phyloP scores from a whole-genome alignment of 2,329 filamentous ascomycete genomes.

The Sclerotinia glacialis region DNA sequence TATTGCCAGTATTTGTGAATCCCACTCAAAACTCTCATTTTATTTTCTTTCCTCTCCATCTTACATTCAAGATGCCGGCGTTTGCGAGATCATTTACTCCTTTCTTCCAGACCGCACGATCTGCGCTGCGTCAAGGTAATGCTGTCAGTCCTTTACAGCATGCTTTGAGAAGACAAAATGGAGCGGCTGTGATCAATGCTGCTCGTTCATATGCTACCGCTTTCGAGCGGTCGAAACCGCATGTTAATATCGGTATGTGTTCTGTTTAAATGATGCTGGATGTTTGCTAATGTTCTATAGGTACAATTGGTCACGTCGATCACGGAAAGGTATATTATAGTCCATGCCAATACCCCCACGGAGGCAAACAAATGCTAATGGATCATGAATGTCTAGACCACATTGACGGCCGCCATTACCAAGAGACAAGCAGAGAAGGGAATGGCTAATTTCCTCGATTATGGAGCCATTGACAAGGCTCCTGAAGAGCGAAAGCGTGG shows the following conservation, averaged over 20 bases:
- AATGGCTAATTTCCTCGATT: slow-evolving; percentile 90
- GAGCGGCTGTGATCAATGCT: slow-evolving; percentile 62
- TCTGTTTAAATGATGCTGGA: slow-evolving; percentile 13
- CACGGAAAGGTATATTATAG: slow-evolving; percentile 81
- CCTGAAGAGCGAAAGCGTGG: slow-evolving; percentile 99
- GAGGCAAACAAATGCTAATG: slow-evolving; percentile 16
- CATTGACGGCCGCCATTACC: slow-evolving; percentile 96
- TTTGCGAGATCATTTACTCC: slow-evolving; percentile 75
- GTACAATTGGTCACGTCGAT: slow-evolving; percentile 98
- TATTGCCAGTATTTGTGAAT: slow-evolving; percentile 17
- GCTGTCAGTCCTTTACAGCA: slow-evolving; percentile 74
- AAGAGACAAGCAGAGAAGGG: slow-evolving; percentile 97
- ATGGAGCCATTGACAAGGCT: slow-evolving; percentile 97
- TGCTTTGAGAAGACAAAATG: slow-evolving; percentile 60
- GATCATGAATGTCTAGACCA: slow-evolving; percentile 62
- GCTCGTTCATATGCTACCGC: slow-evolving; percentile 60
- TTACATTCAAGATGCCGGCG: slow-evolving; percentile 66
- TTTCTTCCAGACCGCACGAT: slow-evolving; percentile 77
- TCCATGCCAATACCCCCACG: not conserved
- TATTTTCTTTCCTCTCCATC: slow-evolving; percentile 18
- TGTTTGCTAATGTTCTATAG: slow-evolving; percentile 44
- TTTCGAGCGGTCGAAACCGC: slow-evolving; percentile 90
- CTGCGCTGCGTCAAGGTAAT: slow-evolving; percentile 66
- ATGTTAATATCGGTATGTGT: slow-evolving; percentile 88
- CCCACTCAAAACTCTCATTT: slow-evolving; percentile 18